Conservation (phyloP, 1,284 basidiomycete genomes). For the Sporisorium graminicola region DNA sequence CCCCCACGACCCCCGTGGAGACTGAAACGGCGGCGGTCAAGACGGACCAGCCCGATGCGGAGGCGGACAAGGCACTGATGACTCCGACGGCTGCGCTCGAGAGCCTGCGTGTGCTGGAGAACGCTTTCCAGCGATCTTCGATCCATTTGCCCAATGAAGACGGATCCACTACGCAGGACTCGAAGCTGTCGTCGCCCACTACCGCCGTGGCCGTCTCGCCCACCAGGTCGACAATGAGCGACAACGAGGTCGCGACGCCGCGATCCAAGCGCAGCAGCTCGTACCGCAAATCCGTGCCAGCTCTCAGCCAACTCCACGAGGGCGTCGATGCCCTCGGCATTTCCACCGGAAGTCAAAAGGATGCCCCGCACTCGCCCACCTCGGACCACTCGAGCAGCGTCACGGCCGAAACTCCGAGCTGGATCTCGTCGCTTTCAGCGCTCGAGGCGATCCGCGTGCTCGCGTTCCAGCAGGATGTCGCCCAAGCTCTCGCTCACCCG, state of each 20-base stretch:
- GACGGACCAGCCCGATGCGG: not conserved
- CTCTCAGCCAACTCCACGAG: slow-evolving; percentile 7
- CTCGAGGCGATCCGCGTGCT: slow-evolving; percentile 44
- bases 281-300: slow-evolving; percentile 39
- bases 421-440: slow-evolving; percentile 35
- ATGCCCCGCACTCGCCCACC: not conserved
- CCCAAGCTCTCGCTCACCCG: not conserved
- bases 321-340: slow-evolving; percentile 9
- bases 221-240: not conserved
- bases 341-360: not conserved
- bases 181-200: slow-evolving; percentile 14
- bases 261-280: slow-evolving; percentile 25
- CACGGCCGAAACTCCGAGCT: slow-evolving; percentile 20
- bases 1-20: slow-evolving; percentile 17
- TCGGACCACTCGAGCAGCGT: slow-evolving; percentile 3
- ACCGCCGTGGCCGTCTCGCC: slow-evolving; percentile 10
- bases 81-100: slow-evolving; percentile 25
- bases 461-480: slow-evolving; percentile 22
- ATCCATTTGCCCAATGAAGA: slow-evolving; percentile 5
- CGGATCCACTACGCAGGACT: slow-evolving; percentile 13
- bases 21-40: not conserved
- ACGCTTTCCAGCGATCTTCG: slow-evolving; percentile 9
- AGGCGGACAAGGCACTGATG: not conserved
- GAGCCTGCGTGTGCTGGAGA: slow-evolving; percentile 28
- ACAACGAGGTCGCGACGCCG: not conserved